Percentiles rank a stretch among this genome's conserved stretches.
phyloP scores from a whole-genome alignment of 2,329 filamentous ascomycete genomes.

The Colletotrichum tamarilloi region DNA sequence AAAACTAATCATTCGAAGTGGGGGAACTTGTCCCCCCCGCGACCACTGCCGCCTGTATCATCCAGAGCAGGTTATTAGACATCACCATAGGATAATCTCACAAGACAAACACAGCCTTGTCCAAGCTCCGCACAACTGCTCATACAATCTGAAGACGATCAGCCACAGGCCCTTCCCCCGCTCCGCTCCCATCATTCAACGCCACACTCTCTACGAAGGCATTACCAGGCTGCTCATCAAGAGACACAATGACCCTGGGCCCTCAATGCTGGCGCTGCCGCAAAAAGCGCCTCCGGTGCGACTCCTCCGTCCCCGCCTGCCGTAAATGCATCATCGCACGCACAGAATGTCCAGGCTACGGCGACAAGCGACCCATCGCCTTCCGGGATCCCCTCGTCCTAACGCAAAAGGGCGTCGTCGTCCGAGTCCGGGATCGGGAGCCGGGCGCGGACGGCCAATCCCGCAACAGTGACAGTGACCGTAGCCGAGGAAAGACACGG shows the following conservation, averaged over 20 bases:
- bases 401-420: not conserved
- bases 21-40: not conserved
- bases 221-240: not conserved
- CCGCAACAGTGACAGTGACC: not conserved
- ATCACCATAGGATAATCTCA: too few species aligned
- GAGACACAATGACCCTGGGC: not conserved
- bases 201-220: too few species aligned
- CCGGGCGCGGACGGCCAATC: not conserved
- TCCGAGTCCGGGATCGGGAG: not conserved
- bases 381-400: slow-evolving; percentile 6
- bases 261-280: slow-evolving; percentile 22
- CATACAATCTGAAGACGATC: too few species aligned
- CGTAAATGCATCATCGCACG: not conserved
- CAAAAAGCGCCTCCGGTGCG: slow-evolving; percentile 14
- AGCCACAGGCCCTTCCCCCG: too few species aligned
- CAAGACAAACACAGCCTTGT: too few species aligned
- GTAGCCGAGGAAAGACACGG: not conserved
- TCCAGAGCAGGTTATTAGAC: too few species aligned
- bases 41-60: too few species aligned
- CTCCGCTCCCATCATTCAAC: too few species aligned
- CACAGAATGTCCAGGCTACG: slow-evolving; percentile 7
- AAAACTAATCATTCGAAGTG: not conserved
- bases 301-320: slow-evolving; percentile 18
- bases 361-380: not conserved
- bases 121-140: too few species aligned